These are phyloP conservation scores for Camelina sativa DNA, from an alignment of 345 rosid species.

Conservation along the genomic window DNA sequence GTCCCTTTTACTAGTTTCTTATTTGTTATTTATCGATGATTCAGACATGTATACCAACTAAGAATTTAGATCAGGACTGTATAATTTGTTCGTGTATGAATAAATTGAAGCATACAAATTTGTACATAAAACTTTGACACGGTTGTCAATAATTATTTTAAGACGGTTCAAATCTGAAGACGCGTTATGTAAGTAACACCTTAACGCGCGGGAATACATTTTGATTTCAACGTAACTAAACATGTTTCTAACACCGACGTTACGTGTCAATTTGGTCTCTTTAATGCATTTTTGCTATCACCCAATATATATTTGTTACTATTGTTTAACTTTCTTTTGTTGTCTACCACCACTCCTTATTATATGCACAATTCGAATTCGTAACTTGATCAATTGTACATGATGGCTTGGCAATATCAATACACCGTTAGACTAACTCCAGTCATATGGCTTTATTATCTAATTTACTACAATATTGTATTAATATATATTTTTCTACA, in stretches of 20 bases:
- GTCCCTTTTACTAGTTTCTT: neutral
- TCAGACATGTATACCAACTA: no score
- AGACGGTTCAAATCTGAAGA: conserved; percentile 21
- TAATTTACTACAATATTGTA: no score
- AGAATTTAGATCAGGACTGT: no score
- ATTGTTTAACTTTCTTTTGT: neutral
- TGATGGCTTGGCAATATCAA: no score
- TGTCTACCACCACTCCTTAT: neutral
- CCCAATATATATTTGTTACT: neutral
- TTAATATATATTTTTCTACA: no score
- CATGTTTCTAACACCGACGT: neutral
- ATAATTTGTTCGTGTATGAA: no score
- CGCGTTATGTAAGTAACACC: neutral
- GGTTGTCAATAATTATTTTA: conserved; percentile 4
- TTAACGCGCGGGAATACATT: conserved; percentile 7
- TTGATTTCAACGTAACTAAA: neutral
- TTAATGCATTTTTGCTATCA: neutral
- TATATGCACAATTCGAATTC: no score
- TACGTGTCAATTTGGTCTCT: neutral
- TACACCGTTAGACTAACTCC: no score
- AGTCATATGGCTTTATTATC: no score
- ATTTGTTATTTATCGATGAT: neutral
- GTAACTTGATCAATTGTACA: no score
- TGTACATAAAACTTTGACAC: neutral
- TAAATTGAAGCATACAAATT: no score